Conservation (phyloP, 768 basidiomycete species). For the Ephemerocybe angulata region DNA sequence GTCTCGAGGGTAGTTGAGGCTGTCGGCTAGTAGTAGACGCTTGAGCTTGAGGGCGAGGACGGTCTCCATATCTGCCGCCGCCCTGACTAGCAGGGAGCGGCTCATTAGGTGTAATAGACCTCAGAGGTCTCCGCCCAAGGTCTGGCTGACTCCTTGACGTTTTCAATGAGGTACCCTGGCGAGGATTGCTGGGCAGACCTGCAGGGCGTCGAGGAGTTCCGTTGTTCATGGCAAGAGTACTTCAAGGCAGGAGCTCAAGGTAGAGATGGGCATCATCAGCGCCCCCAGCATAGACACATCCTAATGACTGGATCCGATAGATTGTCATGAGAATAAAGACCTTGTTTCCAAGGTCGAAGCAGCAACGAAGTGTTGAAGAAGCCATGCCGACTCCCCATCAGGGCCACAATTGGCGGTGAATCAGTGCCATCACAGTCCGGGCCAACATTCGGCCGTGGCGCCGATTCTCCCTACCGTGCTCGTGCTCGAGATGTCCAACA, state of each 20-base stretch:
- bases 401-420: neutral
- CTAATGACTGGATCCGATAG: neutral
- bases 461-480: no score
- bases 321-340: neutral
- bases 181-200: conserved; percentile 24
- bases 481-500: neutral
- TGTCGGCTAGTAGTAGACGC: no score
- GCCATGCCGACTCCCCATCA: neutral
- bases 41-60: no score
- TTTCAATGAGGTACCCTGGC: conserved; percentile 3
- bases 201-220: conserved; percentile 11
- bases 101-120: neutral
- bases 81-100: neutral
- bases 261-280: neutral
- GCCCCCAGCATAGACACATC: neutral
- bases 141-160: neutral
- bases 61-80: neutral
- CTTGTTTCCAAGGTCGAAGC: neutral
- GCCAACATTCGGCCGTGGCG: neutral
- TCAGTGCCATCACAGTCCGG: neutral
- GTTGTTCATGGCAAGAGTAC: conserved; percentile 5
- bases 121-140: neutral
- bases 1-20: neutral
- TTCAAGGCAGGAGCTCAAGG: conserved; percentile 1
- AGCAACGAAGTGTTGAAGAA: neutral